Percentiles rank a stretch among this genome's conserved stretches.
Evolutionary conservation across 23 red algal species (phyloP).

Genomic region (Chondrus crispus): DNA sequence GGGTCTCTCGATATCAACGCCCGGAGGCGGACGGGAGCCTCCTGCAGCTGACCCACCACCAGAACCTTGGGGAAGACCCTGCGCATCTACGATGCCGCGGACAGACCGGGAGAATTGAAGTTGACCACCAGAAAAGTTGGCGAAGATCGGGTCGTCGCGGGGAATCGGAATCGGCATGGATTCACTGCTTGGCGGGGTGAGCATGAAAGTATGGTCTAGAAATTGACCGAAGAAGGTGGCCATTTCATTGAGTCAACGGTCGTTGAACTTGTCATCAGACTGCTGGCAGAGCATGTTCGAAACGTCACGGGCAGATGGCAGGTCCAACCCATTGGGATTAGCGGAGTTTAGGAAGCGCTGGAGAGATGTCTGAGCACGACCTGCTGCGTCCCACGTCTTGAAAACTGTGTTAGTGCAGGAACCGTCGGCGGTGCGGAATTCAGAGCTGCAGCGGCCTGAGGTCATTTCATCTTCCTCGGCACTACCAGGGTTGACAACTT

Average conservation of each 20-base stretch:
- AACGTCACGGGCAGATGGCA: slow-evolving; percentile 44
- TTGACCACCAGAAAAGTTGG: slow-evolving; percentile 30
- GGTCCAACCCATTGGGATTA: background rate
- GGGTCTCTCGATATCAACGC: background rate
- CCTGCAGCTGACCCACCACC: no score
- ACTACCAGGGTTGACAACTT: no score
- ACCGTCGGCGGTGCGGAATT: slow-evolving; percentile 7
- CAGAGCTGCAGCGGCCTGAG: background rate
- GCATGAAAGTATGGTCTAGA: slow-evolving; percentile 54
- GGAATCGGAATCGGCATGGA: slow-evolving; percentile 46
- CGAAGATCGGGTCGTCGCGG: slow-evolving; percentile 46
- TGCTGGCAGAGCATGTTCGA: slow-evolving; percentile 47
- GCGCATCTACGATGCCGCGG: background rate
- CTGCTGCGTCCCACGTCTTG: slow-evolving; percentile 18
- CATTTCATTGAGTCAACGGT: slow-evolving; percentile 46
- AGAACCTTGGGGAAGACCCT: background rate
- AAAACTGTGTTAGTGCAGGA: slow-evolving; percentile 43
- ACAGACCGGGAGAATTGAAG: slow-evolving; percentile 25
- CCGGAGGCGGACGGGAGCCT: no score
- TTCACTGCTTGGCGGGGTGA: slow-evolving; percentile 12
- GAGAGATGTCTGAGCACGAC: slow-evolving; percentile 7
- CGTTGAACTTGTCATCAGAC: background rate
- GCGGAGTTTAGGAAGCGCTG: background rate
- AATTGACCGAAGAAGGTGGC: slow-evolving; percentile 62
- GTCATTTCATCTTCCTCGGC: no score